Evolutionary conservation across 2,329 filamentous ascomycete genomes (phyloP).

Genomic region (Aspergillus pseudonomiae): DNA sequence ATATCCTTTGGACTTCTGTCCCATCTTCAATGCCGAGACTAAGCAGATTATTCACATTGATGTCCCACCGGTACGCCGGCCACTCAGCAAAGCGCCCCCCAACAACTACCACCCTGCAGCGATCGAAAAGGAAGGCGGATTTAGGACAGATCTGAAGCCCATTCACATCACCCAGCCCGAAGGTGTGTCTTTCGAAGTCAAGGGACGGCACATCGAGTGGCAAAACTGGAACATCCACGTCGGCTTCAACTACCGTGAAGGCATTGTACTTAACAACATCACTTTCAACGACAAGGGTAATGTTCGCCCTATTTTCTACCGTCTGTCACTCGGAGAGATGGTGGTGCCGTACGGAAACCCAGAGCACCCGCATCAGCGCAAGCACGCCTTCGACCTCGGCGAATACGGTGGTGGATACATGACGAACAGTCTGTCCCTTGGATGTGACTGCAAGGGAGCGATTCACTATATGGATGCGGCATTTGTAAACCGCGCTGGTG

Average conservation of each 20-base stretch:
- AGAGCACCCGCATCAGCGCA: slow-evolving; percentile 53
- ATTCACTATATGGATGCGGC: slow-evolving; percentile 91
- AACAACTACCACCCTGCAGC: slow-evolving; percentile 79
- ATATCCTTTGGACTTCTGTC: slow-evolving; percentile 90
- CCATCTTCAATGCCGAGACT: slow-evolving; percentile 83
- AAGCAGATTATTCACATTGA: slow-evolving; percentile 81
- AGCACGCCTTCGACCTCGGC: slow-evolving; percentile 52
- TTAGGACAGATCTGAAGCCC: slow-evolving; percentile 77
- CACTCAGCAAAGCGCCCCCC: slow-evolving; percentile 69
- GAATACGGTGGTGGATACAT: slow-evolving; percentile 54
- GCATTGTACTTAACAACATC: slow-evolving; percentile 87
- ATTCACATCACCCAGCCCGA: slow-evolving; percentile 87
- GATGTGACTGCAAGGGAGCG: slow-evolving; percentile 53
- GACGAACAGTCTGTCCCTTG: slow-evolving; percentile 51
- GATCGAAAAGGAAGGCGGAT: slow-evolving; percentile 74
- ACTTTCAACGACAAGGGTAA: slow-evolving; percentile 83
- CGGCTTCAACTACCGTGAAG: slow-evolving; percentile 93
- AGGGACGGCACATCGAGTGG: slow-evolving; percentile 77
- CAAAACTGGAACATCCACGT: slow-evolving; percentile 94
- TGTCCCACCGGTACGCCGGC: slow-evolving; percentile 74
- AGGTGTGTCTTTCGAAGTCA: slow-evolving; percentile 81
- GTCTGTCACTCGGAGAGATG: slow-evolving; percentile 89
- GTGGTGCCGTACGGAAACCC: slow-evolving; percentile 53
- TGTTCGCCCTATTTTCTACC: slow-evolving; percentile 80
- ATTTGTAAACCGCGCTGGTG: slow-evolving; percentile 77